Conservation (phyloP, 805 yeast species). For the Lachancea cidri region DNA sequence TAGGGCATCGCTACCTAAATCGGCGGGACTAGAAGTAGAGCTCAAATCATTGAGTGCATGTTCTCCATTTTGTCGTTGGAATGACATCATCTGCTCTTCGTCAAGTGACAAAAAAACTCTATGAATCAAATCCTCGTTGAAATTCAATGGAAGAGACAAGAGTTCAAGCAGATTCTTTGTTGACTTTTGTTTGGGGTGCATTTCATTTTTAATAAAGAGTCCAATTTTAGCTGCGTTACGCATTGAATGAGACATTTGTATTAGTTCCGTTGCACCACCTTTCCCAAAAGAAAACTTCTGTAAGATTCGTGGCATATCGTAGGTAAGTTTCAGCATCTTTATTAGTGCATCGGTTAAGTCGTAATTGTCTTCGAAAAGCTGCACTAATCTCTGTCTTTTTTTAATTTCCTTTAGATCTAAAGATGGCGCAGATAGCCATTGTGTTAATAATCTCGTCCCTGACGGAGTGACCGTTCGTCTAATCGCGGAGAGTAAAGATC, state of each 20-base stretch:
- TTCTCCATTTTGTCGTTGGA: conserved; percentile 20
- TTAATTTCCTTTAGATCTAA: conserved; percentile 51
- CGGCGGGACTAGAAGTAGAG: conserved; percentile 8
- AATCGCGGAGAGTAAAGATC: conserved; percentile 67
- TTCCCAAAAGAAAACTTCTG: conserved; percentile 51
- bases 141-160: conserved; percentile 20
- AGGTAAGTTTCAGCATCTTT: conserved; percentile 38
- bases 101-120: conserved; percentile 41
- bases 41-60: conserved; percentile 8
- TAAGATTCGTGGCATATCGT: conserved; percentile 56
- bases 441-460: conserved; percentile 72
- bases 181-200: background rate
- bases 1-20: background rate
- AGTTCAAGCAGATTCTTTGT: background rate
- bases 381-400: conserved; percentile 50
- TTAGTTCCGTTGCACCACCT: conserved; percentile 41
- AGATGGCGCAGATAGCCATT: conserved; percentile 81
- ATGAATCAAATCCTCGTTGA: conserved; percentile 39
- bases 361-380: conserved; percentile 34
- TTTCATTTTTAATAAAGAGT: conserved; percentile 7
- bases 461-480: conserved; percentile 72
- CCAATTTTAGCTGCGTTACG: conserved; percentile 15
- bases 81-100: conserved; percentile 31
- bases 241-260: conserved; percentile 41
- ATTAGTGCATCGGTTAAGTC: conserved; percentile 31